Base-by-base conservation (phyloP, 2,329 filamentous ascomycete genomes). In the Arthrobotrys sphaeroides region DNA sequence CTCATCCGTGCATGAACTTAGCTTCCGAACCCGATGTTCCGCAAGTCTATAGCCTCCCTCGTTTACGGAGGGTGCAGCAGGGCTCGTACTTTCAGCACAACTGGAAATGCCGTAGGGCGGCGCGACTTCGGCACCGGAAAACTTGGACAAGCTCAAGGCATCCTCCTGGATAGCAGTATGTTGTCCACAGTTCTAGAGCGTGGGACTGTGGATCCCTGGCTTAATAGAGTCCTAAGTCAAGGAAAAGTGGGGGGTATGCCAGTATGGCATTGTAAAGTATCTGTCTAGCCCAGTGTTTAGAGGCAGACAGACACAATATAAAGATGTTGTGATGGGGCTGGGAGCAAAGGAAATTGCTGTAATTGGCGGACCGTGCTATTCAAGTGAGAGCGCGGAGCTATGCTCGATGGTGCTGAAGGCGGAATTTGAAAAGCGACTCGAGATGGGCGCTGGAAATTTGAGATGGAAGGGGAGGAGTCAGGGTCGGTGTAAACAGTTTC, bases 41-140 rank as follows among this genome's bases (percentile, higher is more conserved):
- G 26, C 20, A 51, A 22, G 59, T 22, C 28, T 33, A 31, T 45
- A 45, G 13, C 43, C 33, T 20, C 12, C n/a, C 26, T 57, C 47
- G 28, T 45, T n/a, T 13, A n/a, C 49, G 55, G 47, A 18, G 38
- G 28, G 42, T 53, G 49, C 47, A 36, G 36, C 10, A 24, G 26
- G 26, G 33, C 38, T 36, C 47, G 49, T 42, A 49, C 62, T 20
- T 66, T 55, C 57, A 18, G 12, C 6, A 45, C 62, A 5, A 66
- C 38, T n/a, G 62, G 62, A 10, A 24, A 24, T 7, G 33, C 49
- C 22, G 38, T 66, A 13, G 47, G 49, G 12, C 43, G 61, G 61
- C 31, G 40, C 13, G 31, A 66, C 26, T 66, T 57, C 31, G 36
- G 16, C 5, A 36, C 33, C 31, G 36, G 62, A 57, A 45, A 55